These are phyloP conservation scores for Calonectria pteridis DNA, from an alignment of 2,329 filamentous ascomycete genomes.

Conservation along the genomic window DNA sequence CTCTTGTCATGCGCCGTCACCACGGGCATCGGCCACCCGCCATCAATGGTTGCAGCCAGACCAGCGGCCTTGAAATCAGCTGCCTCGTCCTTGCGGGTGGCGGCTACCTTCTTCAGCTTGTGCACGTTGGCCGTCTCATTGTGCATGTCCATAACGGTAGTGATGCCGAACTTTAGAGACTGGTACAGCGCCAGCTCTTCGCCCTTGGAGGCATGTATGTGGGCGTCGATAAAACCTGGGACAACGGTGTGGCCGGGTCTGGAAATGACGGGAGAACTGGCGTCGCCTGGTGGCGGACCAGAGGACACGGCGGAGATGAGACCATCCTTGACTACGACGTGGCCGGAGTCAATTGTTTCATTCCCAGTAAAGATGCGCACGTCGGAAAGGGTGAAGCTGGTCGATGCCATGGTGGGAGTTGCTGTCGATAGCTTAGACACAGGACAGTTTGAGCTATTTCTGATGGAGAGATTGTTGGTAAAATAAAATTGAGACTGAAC, in stretches of 20 bases:
- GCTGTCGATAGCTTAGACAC: not conserved
- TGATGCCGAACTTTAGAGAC: conserved; percentile 62
- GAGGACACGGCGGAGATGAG: conserved; percentile 50
- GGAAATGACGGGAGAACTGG: conserved; percentile 47
- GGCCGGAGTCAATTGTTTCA: conserved; percentile 53
- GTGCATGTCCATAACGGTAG: conserved; percentile 65
- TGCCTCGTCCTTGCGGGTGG: conserved; percentile 42
- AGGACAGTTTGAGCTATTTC: not conserved
- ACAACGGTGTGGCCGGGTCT: conserved; percentile 60
- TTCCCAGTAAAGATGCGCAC: conserved; percentile 62
- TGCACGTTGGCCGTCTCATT: conserved; percentile 51
- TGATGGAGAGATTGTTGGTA: not conserved
- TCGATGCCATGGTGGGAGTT: not conserved
- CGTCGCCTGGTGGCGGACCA: conserved; percentile 30
- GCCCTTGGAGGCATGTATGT: conserved; percentile 60
- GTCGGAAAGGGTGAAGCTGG: conserved; percentile 11
- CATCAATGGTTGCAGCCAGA: conserved; percentile 62
- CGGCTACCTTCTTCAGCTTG: conserved; percentile 45
- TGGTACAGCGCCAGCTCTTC: conserved; percentile 52
- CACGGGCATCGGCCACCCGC: conserved; percentile 60
- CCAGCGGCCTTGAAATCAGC: conserved; percentile 63
- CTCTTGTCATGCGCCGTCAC: conserved; percentile 13
- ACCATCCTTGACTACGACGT: conserved; percentile 55
- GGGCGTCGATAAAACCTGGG: conserved; percentile 64
- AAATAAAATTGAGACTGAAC: not conserved